A percentile compares a stretch with the other conserved stretches of the same genome.
phyloP scores from a whole-genome alignment of 345 rosid genomes.

The Hibiscus syriacus region DNA sequence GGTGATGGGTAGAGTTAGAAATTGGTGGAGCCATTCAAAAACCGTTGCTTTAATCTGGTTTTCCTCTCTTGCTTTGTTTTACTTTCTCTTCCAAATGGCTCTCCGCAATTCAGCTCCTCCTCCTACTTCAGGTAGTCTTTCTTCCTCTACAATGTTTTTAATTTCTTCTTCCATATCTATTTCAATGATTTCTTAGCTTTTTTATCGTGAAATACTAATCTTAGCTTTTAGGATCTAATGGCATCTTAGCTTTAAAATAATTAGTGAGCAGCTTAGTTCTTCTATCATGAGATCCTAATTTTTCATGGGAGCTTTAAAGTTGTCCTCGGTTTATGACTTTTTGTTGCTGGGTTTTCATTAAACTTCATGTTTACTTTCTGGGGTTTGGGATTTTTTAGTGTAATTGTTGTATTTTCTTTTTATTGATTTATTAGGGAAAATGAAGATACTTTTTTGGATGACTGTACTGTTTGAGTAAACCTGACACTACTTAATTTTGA shows the following conservation, averaged over 20 bases:
- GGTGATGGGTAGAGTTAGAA: constrained; percentile 24
- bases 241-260: neutral
- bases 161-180: neutral
- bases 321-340: neutral
- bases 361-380: neutral
- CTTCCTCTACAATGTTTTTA: neutral
- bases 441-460: too few species aligned
- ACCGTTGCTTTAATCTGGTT: constrained; percentile 40
- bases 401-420: too few species aligned
- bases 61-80: constrained; percentile 36
- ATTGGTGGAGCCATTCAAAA: constrained; percentile 47
- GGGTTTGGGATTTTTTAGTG: too few species aligned
- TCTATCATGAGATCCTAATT: neutral
- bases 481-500: too few species aligned
- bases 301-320: neutral
- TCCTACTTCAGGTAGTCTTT: constrained; percentile 27
- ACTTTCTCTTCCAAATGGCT: constrained; percentile 44
- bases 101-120: constrained; percentile 28
- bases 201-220: too few species aligned
- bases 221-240: neutral
- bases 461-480: too few species aligned
- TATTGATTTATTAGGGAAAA: too few species aligned
- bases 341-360: neutral
- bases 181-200: neutral
- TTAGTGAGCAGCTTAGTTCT: neutral